Percentiles rank a stretch among this genome's conserved stretches.
phyloP scores from a whole-genome alignment of 148 eudicot genomes.

The Silene conica region DNA sequence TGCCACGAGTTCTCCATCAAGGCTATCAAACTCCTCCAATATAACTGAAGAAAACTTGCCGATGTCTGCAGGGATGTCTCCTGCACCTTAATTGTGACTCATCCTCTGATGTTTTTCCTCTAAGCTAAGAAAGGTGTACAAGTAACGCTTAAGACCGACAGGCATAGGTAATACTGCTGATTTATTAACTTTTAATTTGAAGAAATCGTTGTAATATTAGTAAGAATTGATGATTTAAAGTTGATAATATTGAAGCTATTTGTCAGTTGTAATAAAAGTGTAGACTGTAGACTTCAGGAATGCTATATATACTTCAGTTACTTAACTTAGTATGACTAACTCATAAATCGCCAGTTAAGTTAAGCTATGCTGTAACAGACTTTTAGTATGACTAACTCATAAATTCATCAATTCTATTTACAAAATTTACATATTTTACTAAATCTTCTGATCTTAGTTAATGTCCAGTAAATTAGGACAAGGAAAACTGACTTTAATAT shows the following conservation, averaged over 20 bases:
- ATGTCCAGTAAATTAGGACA: background rate
- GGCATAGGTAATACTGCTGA: background rate
- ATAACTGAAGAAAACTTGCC: constrained; percentile 9
- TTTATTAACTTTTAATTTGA: background rate
- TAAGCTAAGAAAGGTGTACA: background rate
- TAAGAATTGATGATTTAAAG: too few species aligned
- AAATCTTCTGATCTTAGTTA: background rate
- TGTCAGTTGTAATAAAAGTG: too few species aligned
- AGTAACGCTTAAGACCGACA: background rate
- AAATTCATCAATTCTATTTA: too few species aligned
- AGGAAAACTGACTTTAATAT: background rate
- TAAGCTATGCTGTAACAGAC: too few species aligned
- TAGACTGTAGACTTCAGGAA: background rate
- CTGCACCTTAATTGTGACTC: background rate
- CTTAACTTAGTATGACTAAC: too few species aligned
- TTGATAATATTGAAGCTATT: too few species aligned
- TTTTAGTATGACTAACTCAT: too few species aligned
- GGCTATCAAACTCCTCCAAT: constrained; percentile 24
- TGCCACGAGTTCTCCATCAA: constrained; percentile 15
- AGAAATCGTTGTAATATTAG: too few species aligned
- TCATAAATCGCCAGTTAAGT: too few species aligned
- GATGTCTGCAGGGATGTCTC: constrained; percentile 1
- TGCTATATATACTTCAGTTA: background rate
- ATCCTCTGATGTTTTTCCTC: background rate
- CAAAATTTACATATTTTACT: too few species aligned